Base-by-base conservation (phyloP, 169 alveolate genomes). In the Plasmodium adleri region DNA sequence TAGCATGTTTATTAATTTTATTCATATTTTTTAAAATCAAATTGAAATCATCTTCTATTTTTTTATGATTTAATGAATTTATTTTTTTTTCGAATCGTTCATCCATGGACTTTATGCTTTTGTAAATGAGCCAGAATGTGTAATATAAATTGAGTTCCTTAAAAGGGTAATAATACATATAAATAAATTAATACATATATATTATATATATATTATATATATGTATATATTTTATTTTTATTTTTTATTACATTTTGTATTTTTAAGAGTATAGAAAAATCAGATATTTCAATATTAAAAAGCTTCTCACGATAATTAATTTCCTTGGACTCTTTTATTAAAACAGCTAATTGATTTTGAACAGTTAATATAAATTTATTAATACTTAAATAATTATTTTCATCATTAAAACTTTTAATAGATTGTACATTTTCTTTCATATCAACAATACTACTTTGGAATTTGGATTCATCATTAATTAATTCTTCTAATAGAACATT, bases 381-480 rank as follows among this genome's bases (percentile, higher is more conserved):
- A 54, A 80, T 80, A 22, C 83, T 80, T 17, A 80, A 26, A 7
- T 80, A 80, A 50, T 80, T 80, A 59, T 26, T 68, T 72, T 80
- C 90, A 45, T 80, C 90, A 62, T 67, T 80, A 62, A 80, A 80
- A 62, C 90, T 80, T 67, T 68, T 80, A 24, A 80, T 80, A 3
- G 90, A 80, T 60, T 80, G 90, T 26, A 80, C 83, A 67, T 80
- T 80, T 68, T 80, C 90, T 15, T 80, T 80, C 90, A 80, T 80
- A 17, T 80, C 90, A 39, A 80, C 83, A 80, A 80, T 80, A 62
- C 74, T 80, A 62, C 90, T 80, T 43, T 80, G 90, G 22, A 80
- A 80, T 49, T 68, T 80, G 10, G 90, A 67, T 80, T 80, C 90
- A 49, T 80, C 90, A 80, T 80, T 80, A 68, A 80, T 80, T 39